Evolutionary conservation across 345 rosid genomes (phyloP), one percentile per base, ranked within the genome.

Genomic region (Rhizophora apiculata): DNA sequence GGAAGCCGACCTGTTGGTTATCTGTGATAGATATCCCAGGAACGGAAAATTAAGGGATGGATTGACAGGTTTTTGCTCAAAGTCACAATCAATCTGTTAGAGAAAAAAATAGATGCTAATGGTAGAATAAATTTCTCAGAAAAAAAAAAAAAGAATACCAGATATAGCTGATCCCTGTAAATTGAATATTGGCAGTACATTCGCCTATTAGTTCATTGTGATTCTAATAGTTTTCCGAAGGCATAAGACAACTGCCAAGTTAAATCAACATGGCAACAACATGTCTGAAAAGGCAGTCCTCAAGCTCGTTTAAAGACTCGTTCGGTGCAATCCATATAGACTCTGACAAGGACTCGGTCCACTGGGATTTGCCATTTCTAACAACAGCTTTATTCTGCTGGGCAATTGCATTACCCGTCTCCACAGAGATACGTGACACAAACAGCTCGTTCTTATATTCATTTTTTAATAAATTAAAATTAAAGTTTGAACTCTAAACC

Each of bases 151-250:
- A 6, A 2, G 85, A 63, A 84, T 72, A 39, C 89, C 84, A 26
- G 86, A 88, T 82, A 81, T 81, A 8, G 76, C 73, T 8, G 82
- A 79, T 56, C 93, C 93, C 93, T 88, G 53, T 24, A 22, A 74
- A 19, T 1, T 32, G 18, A 74, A 54, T 6, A 54, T 54, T 54
- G 9, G 59, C n/a, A 20, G 43, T 27, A 54, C 26, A 54, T 21
- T 26, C 27, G 59, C 43, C 43, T 37, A 37, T 37, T 37, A 37
- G 43, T 37, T 37, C 43, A 37, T 37, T 37, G 43, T 37, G 43
- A 8, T 37, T 37, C 43, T 9, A 37, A 37, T 8, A 37, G 43
- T 37, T 37, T n/a, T n/a, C 21, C 59, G 7, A 54, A 54, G 26
- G 16, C 59, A 21, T n/a, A 21, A 11, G 59, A 54, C 22, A 67